phyloP scores from a whole-genome alignment of 2,329 filamentous ascomycete species.

The Arthroderma sp. region DNA sequence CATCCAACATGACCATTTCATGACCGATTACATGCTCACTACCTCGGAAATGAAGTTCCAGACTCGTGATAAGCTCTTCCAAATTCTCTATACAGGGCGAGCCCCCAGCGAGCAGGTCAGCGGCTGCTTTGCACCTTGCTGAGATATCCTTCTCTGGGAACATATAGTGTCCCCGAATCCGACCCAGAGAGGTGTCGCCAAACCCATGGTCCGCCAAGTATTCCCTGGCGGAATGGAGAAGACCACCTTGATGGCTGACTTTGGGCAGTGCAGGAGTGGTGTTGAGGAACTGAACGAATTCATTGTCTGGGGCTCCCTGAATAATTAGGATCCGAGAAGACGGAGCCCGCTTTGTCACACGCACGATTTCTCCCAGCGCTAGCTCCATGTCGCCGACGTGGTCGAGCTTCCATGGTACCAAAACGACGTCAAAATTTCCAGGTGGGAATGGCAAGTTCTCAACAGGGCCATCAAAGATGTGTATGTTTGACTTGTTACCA shows the following conservation, averaged over 20 bases:
- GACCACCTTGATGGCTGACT: not conserved
- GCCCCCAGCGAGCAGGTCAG: not conserved
- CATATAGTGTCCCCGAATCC: not conserved
- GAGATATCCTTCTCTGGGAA: not conserved
- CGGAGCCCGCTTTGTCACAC: not conserved
- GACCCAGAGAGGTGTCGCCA: not conserved
- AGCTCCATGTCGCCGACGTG: not conserved
- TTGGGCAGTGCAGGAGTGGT: conserved; percentile 5
- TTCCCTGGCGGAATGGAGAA: not conserved
- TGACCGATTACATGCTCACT: not conserved
- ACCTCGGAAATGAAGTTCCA: not conserved
- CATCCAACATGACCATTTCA: not conserved
- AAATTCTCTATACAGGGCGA: not conserved
- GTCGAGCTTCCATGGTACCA: conserved; percentile 3
- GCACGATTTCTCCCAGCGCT: conserved; percentile 4
- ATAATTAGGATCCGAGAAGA: conserved; percentile 5
- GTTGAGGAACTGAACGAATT: conserved; percentile 1
- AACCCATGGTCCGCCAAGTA: not conserved
- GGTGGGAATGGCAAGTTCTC: conserved; percentile 6
- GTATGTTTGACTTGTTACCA: not conserved
- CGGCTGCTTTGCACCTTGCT: not conserved
- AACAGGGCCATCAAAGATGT: not conserved
- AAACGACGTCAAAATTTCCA: conserved; percentile 6
- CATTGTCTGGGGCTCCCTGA: conserved; percentile 8
- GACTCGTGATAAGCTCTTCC: not conserved